Evolutionary conservation across 768 basidiomycete species (phyloP), one percentile per base, ranked within the genome.

Genomic region (Saitozyma sp.): DNA sequence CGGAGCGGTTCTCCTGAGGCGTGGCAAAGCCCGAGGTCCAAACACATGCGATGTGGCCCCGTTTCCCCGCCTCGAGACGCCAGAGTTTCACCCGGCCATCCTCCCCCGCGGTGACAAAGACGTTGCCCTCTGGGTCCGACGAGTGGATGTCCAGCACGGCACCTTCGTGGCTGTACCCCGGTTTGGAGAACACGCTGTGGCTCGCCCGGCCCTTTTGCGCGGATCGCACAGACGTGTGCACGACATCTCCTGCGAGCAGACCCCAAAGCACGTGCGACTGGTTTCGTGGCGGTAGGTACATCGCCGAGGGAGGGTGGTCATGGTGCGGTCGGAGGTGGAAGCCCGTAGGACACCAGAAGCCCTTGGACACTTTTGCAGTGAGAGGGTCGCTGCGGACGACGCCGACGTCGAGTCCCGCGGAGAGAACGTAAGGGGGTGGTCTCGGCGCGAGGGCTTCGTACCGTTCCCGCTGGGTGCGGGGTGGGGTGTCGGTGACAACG

Each of bases 21-120:
- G 46, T 40, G 6, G 41, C 16, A 19, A 52, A 29, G 0, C 55
- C 50, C 4, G 41, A 70, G 2, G 70, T 68, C 57, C 65, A 75
- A 2, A 72, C 19, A 53, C 70, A 72, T 11, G 52, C 40, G 7
- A 75, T 56, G 4, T 56, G 48, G 1, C 61, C 66, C 8, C 9
- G 45, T 49, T 17, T 63, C 14, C 52, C 57, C 43, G 37, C 42
- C 57, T 19, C 56, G 52, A 29, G 49, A 16, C n/a, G 42, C 76
- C 76, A 78, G 39, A 70, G 52, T 54, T 78, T 78, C 56, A 75
- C 62, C 16, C 58, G 50, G 9, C 76, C 76, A 53, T 78, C 76
- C 49, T 65, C 62, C 8, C 76, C 74, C 11, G 61, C 74, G 4
- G 74, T 68, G 9, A 75, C 68, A 17, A 46, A 46, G 45, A 13